Base-by-base conservation (phyloP, 176 grass and related monocot species). In the Eremochloa ophiuroides region DNA sequence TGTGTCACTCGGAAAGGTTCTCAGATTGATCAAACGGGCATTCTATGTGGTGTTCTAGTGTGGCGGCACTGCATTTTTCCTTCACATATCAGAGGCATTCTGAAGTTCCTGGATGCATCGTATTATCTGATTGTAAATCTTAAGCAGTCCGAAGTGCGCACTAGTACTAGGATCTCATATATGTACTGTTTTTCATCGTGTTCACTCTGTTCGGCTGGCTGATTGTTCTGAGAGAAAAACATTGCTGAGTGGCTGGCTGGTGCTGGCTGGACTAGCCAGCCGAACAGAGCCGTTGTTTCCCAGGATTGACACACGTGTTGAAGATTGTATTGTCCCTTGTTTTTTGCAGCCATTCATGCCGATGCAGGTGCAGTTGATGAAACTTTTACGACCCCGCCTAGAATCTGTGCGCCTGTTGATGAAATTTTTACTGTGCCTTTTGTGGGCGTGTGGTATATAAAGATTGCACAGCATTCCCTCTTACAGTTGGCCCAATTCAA, bases 61-160 rank as follows among this genome's bases (percentile, higher is more conserved):
- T 43, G 64, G 55, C 14, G 62, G 26, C 41, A 46, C 73, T 55
- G 16, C 30, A 29, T 8, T 77, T 62, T 41, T 73, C 37, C 44
- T 78, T 33, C 1, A 38, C 12, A 16, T 55, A 37, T 23, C 16
- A 18, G 30, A 67, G 35, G 26, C 28, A 7, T 76, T 64, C 72
- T 13, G 48, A 38, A 73, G 27, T 80, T 66, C 44, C 41, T 73
- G 39, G 62, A 62, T 23, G 78, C 78, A 34, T 65, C 44, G 18
- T 71, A 43, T 71, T 73, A 53, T 62, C 48, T 42, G 20, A 85
- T 80, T 88, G 82, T 78, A 66, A 77, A 78, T 34, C 20, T 65
- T 51, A 74, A 23, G 25, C 56, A 17, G 58, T 29, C 62, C 85
- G 64, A 76, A 81, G 33, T 39, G 43, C 77, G 55, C 8, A 74